Evolutionary conservation across 164 flowering plant genomes (phyloP).

Genomic region (Hamamelis virginiana): DNA sequence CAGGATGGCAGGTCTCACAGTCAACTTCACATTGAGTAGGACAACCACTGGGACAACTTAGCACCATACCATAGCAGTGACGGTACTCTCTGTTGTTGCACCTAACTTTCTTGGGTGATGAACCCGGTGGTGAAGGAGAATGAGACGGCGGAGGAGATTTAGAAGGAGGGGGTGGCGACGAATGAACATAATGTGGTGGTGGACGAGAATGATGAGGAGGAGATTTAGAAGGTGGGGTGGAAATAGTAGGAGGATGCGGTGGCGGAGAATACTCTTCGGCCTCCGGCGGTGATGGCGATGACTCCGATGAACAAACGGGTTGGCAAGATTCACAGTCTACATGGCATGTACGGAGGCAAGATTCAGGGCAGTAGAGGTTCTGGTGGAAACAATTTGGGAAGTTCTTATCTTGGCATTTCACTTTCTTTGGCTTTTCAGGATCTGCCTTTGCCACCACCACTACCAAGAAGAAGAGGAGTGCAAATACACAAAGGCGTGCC

Average conservation of each 20-base stretch:
- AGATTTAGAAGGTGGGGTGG: not conserved
- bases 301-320: slow-evolving; percentile 25
- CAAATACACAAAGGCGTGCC: slow-evolving; percentile 2
- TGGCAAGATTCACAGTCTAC: slow-evolving; percentile 31
- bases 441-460: slow-evolving; percentile 10
- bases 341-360: slow-evolving; percentile 24
- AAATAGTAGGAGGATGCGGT: not conserved
- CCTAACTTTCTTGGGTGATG: slow-evolving; percentile 14
- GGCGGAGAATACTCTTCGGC: too few relatives aligned
- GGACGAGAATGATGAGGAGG: not conserved
- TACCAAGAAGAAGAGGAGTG: slow-evolving; percentile 5
- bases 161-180: not conserved
- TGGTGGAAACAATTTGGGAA: slow-evolving; percentile 20
- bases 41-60: slow-evolving; percentile 38
- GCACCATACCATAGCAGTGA: slow-evolving; percentile 28
- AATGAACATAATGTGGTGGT: not conserved
- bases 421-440: slow-evolving; percentile 25
- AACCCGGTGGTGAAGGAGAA: slow-evolving; percentile 3
- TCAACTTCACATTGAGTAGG: slow-evolving; percentile 42
- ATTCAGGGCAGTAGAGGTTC: slow-evolving; percentile 20
- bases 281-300: not conserved
- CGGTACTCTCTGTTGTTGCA: slow-evolving; percentile 34
- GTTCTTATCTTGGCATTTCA: slow-evolving; percentile 28
- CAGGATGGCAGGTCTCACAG: slow-evolving; percentile 50
- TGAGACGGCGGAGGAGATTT: slow-evolving; percentile 14